These are phyloP conservation scores for Phlyctochytrium bullatum DNA, from an alignment of 192 early-diverging fungal species.

Conservation along the genomic window DNA sequence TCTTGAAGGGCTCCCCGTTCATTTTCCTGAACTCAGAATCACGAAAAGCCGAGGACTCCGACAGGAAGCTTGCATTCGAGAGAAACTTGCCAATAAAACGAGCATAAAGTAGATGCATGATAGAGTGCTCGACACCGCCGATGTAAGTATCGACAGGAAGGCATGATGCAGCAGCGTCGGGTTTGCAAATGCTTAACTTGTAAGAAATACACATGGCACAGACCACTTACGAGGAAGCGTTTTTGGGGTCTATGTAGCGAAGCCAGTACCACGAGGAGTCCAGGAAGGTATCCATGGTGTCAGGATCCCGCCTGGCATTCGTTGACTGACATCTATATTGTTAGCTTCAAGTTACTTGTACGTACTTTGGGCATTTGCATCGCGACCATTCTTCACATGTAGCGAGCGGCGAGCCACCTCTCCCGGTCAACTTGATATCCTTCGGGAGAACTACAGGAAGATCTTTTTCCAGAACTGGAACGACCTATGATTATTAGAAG, in stretches of 20 bases:
- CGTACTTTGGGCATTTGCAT: conserved; percentile 74
- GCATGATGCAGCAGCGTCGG: conserved; percentile 32
- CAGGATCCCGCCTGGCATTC: conserved; percentile 76
- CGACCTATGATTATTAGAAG: conserved; percentile 39
- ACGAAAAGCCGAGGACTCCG: conserved; percentile 39
- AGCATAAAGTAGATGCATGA: conserved; percentile 90
- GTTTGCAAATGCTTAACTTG: conserved; percentile 23
- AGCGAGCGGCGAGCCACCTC: conserved; percentile 70
- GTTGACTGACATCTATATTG: conserved; percentile 55
- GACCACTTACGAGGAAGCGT: conserved; percentile 31
- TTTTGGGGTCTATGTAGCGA: conserved; percentile 76
- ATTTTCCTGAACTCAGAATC: conserved; percentile 21
- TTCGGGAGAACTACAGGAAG: conserved; percentile 74
- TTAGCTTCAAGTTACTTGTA: conserved; percentile 7
- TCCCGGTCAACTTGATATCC: conserved; percentile 56
- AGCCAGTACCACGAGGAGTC: conserved; percentile 98
- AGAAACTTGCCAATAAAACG: conserved; percentile 88
- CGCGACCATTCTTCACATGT: conserved; percentile 64
- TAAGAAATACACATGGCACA: conserved; percentile 4
- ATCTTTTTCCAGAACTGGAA: conserved; percentile 79
- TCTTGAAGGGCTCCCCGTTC: conserved; percentile 82
- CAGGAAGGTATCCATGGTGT: conserved; percentile 98
- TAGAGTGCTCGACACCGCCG: conserved; percentile 93
- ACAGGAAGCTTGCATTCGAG: conserved; percentile 39
- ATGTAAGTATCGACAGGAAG: conserved; percentile 93